phyloP scores from a whole-genome alignment of 2,329 filamentous ascomycete genomes.

The Penicillium capsulatum region DNA sequence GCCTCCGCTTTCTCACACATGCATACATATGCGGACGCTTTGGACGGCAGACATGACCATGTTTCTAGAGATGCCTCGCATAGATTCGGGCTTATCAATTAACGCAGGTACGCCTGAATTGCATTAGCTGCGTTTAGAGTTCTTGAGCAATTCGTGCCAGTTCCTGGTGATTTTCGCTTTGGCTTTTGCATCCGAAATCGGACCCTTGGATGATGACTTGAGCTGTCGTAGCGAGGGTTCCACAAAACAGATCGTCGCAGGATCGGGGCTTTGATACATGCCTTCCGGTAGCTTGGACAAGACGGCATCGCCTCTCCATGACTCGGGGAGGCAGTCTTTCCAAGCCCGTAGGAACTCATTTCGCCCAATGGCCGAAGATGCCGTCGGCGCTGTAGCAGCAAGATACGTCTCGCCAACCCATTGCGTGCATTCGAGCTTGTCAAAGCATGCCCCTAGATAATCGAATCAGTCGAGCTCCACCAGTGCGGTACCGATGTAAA shows the following conservation, averaged over 20 bases:
- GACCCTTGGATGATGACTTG: constrained; percentile 23
- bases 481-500: no score
- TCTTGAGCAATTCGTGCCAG: constrained; percentile 44
- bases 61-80: constrained; percentile 16
- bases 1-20: constrained; percentile 5
- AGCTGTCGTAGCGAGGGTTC: constrained; percentile 29
- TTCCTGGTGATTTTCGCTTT: constrained; percentile 40
- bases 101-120: constrained; percentile 4
- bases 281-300: constrained; percentile 33
- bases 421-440: constrained; percentile 30
- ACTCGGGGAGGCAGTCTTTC: constrained; percentile 44
- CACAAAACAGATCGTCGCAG: constrained; percentile 37
- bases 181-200: constrained; percentile 21
- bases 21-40: constrained; percentile 1
- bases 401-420: constrained; percentile 42
- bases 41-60: constrained; percentile 15
- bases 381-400: constrained; percentile 35
- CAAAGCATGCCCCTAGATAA: constrained; percentile 39
- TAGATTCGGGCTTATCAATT: constrained; percentile 12
- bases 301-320: constrained; percentile 37
- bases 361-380: constrained; percentile 28
- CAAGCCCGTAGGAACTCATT: constrained; percentile 37
- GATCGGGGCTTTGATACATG: constrained; percentile 33
- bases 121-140: constrained; percentile 28
- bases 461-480: neutral